A percentile compares a stretch with the other conserved stretches of the same genome.
Conservation (phyloP, 345 rosid genomes). For the Linum tenue region DNA sequence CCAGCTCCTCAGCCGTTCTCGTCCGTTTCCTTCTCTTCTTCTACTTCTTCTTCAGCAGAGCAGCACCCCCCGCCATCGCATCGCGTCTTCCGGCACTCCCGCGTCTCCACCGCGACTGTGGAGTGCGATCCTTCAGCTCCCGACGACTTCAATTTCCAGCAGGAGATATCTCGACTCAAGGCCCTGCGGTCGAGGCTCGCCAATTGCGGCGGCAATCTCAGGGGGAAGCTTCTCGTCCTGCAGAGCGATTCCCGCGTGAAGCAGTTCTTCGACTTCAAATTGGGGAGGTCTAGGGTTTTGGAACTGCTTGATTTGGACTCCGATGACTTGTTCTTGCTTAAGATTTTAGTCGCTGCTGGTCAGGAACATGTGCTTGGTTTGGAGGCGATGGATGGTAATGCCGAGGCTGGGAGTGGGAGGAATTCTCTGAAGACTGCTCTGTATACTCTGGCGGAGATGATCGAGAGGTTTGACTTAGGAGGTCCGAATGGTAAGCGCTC, state of each 20-base stretch:
- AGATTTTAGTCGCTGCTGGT: slow-evolving; percentile 76
- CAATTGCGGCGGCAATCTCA: slow-evolving; percentile 21
- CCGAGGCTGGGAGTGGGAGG: slow-evolving; percentile 28
- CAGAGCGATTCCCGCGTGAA: slow-evolving; percentile 46
- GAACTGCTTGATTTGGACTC: slow-evolving; percentile 31
- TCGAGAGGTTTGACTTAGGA: slow-evolving; percentile 54
- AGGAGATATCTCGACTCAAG: slow-evolving; percentile 59
- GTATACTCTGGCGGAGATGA: slow-evolving; percentile 62
- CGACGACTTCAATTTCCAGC: slow-evolving; percentile 53
- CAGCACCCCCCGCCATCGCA: slow-evolving; percentile 2
- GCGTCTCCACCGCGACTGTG: slow-evolving; percentile 59
- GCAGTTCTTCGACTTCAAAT: slow-evolving; percentile 28
- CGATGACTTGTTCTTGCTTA: slow-evolving; percentile 44
- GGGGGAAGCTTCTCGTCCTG: slow-evolving; percentile 33
- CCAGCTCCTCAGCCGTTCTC: slow-evolving; percentile 20
- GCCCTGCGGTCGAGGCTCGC: slow-evolving; percentile 44
- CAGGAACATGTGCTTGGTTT: slow-evolving; percentile 61
- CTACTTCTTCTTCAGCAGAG: not conserved
- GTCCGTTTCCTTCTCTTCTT: slow-evolving; percentile 16
- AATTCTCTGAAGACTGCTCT: slow-evolving; percentile 55
- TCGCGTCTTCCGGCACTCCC: slow-evolving; percentile 21
- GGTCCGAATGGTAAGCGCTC: slow-evolving; percentile 17
- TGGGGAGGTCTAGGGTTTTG: slow-evolving; percentile 31
- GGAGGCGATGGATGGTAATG: slow-evolving; percentile 20
- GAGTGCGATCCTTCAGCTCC: slow-evolving; percentile 61